Percentiles rank a stretch among this genome's conserved stretches.
Evolutionary conservation across 306 rosid species (phyloP).

Genomic region (Potentilla sterilis): DNA sequence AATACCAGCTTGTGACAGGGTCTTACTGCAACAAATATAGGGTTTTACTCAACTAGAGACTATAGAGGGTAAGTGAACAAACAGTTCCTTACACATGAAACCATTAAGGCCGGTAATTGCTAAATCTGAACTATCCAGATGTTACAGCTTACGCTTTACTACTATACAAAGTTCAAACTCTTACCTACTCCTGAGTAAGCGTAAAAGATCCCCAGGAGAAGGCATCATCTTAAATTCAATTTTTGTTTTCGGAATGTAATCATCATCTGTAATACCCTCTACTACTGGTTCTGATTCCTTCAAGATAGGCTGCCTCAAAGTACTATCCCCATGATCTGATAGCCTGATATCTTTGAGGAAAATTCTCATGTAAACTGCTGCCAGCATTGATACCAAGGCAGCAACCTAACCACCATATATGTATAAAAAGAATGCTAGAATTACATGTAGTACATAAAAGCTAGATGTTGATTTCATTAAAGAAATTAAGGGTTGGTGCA

Average conservation of each 20-base stretch:
- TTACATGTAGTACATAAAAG: background rate
- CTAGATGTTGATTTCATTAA: background rate
- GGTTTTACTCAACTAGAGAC: background rate
- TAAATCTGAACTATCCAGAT: background rate
- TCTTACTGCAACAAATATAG: constrained; percentile 46
- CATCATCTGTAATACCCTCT: constrained; percentile 13
- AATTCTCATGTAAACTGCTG: constrained; percentile 70
- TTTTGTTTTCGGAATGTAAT: constrained; percentile 20
- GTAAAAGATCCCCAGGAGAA: constrained; percentile 38
- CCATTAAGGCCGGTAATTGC: background rate
- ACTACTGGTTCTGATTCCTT: constrained; percentile 27
- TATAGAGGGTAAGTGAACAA: background rate
- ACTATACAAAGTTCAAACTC: background rate
- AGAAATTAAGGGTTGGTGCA: background rate
- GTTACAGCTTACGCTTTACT: background rate
- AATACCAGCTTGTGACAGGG: constrained; percentile 66
- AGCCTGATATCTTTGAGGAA: constrained; percentile 68
- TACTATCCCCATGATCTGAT: background rate
- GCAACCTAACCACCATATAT: constrained; percentile 45
- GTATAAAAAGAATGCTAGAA: background rate
- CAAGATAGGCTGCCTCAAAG: constrained; percentile 56
- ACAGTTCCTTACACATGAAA: background rate
- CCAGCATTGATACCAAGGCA: constrained; percentile 55
- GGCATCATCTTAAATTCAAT: constrained; percentile 52
- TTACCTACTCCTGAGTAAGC: constrained; percentile 61